Evolutionary conservation across 345 rosid species (phyloP), one percentile per base, ranked within the genome.

Genomic region (Garcia nutans): DNA sequence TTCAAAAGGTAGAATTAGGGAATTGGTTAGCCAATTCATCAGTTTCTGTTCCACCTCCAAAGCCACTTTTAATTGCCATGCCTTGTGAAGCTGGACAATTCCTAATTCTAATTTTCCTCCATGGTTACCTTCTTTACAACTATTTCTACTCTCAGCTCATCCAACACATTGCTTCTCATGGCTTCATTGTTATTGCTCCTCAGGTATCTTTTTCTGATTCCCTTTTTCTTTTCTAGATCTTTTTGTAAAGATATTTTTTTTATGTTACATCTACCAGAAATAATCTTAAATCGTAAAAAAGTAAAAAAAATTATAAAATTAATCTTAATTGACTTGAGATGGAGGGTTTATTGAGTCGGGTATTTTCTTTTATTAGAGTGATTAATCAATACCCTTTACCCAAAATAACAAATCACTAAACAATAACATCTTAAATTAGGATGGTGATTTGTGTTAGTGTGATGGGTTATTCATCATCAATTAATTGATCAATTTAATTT

Each of bases 161-260:
- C 78, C 88, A 70, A 62, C 99, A 95, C 73, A 80, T 95, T 78
- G 91, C 97, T 75, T 95, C 97, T 67, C 93, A 92, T 78, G 99
- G 99, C 47, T 95, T 92, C 89, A 90, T 95, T 74, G 84, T 87
- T 70, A 77, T 92, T 71, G 97, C 96, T 75, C 99, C 99, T 77
- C 99, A 91, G 89, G 99, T 89, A 37, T 4, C 6, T 41, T 10
- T 33, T 3, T 28, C 8, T 1, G 1, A 8, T 33, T 16, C 59
- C 47, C 19, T 16, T 41, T 10, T 47, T 6, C 52, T 22, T 41
- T 15, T 64, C 63, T n/a, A n/a, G n/a, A n/a, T n/a, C n/a, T n/a
- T n/a, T n/a, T n/a, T n/a, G n/a, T n/a, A n/a, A n/a, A n/a, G n/a
- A n/a, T n/a, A n/a, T n/a, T n/a, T n/a, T n/a, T n/a, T n/a, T n/a